Conservation (phyloP, 805 yeast genomes). For the Soucietia sequanensis region DNA sequence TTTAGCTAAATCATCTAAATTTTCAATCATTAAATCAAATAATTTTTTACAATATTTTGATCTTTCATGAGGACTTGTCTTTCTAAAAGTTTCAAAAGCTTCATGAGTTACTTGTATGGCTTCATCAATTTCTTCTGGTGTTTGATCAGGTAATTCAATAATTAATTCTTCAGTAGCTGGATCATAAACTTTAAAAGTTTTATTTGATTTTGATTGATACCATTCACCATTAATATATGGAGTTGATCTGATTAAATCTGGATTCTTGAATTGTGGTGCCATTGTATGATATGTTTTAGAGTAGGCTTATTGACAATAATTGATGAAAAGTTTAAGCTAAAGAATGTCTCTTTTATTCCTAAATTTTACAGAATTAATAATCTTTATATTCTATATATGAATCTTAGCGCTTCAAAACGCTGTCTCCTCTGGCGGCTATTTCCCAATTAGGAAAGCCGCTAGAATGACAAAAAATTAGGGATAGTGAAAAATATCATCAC, state of each 20-base stretch:
- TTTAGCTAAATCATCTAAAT: constrained; percentile 55
- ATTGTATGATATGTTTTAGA: too few relatives aligned
- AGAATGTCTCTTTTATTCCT: constrained; percentile 51
- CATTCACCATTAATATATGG: constrained; percentile 42
- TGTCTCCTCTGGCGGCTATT: too few relatives aligned
- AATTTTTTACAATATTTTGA: constrained; percentile 50
- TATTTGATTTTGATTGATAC: constrained; percentile 35
- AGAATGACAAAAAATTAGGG: too few relatives aligned
- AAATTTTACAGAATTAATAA: too few relatives aligned
- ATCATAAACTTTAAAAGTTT: constrained; percentile 36
- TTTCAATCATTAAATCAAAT: constrained; percentile 51
- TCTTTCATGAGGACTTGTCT: constrained; percentile 50
- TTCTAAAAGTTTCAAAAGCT: constrained; percentile 46
- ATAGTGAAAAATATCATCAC: too few relatives aligned
- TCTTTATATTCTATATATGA: too few relatives aligned
- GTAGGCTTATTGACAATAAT: too few relatives aligned
- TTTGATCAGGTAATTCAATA: constrained; percentile 42
- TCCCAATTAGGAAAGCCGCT: neutral
- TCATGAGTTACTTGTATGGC: constrained; percentile 49
- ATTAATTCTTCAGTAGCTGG: constrained; percentile 41
- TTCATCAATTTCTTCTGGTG: constrained; percentile 39
- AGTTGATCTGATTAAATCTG: constrained; percentile 27
- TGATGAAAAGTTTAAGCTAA: constrained; percentile 57
- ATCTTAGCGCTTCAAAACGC: too few relatives aligned
- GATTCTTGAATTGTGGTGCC: constrained; percentile 30